Base-by-base conservation (phyloP, 805 yeast genomes). In the Wickerhamomyces queroliae region DNA sequence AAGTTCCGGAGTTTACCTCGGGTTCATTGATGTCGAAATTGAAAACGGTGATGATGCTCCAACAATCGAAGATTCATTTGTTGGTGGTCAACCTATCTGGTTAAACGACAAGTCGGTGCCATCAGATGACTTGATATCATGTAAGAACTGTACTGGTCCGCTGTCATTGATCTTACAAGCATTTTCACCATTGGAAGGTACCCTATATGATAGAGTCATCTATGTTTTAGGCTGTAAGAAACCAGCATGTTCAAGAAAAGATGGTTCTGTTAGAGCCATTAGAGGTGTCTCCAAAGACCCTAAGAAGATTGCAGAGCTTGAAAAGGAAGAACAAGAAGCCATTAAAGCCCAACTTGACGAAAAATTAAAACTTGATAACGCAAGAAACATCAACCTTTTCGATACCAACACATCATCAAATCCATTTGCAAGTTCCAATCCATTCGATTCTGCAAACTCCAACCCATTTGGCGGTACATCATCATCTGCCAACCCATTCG, bases 1-100 rank as follows among this genome's bases (percentile, higher is more conserved):
- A n/a, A 36, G 52, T 40, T 55, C 72, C 2, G 48, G 66, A 2
- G 78, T 79, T 0, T 69, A 62, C 38, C 60, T 85, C 17, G 95
- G 91, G 1, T 79, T 70, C 51, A 75, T 79, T 10, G 93, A 84
- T 51, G 70, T 74, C 1, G 71, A 76, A n/a, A 70, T 73, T 22
- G 67, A 72, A 6, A 69, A 64, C 13, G 56, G 51, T 7, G 73
- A 67, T 4, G 77, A 70, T 26, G 50, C 46, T 28, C 70, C 78
- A 22, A 61, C 68, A 1, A 41, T 68, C 5, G 79, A 74, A 41
- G 96, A 88, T 52, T 78, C 95, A 0, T 80, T 87, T 46, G 71
- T 91, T 24, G 98, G 98, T 1, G 95, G 95, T 1, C 60, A 63
- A 28, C 87, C 90, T 7, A 54, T 78, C 7, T 83, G 95, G 95